Base-by-base conservation (phyloP, 2,329 filamentous ascomycete species). In the Huntiella moniliformis region DNA sequence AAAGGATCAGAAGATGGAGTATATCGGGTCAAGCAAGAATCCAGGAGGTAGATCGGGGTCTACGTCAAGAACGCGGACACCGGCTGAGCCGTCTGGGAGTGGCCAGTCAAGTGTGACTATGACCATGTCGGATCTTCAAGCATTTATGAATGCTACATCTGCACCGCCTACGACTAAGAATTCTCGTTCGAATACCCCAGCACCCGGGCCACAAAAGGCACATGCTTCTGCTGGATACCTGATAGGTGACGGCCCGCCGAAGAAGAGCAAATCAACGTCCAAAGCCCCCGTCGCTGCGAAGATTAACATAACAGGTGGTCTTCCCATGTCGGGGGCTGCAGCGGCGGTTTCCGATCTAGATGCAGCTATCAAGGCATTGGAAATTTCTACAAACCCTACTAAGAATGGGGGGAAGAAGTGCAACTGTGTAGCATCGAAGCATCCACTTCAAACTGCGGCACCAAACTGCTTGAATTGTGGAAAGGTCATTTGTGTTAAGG, bases 381-480 rank as follows among this genome's bases (percentile, higher is more conserved):
- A 98, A 58, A 73, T 94, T n/a, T 82, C 82, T 44, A 95, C 87
- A 2, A 95, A 95, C 56, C 85, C 86, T 0, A 74, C 77, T 0
- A 68, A 71, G 50, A 66, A 76, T 18, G 63, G 65, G 7, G 68
- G 75, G 43, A 73, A 81, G 5, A 77, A 76, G 47, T 98, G 91
- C 61, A 82, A 82, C 54, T 98, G 91, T 60, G 85, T 92, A 56
- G 91, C 83, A 0, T 77, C 82, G 0, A 74, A 83, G 1, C 91
- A 98, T 59, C 83, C 88, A 1, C 71, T 96, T 2, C 79, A 95
- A 38, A 75, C 75, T n/a, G 86, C 88, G 0, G 86, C 87, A 0
- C 91, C 91, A 1, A 98, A 96, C 58, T 98, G 91, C 58, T 65
- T 92, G 12, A 79, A 73, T 38, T 98, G 91, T 55, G 91, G 91